Evolutionary conservation across 352 stramenopile genomes (phyloP).

Genomic region (Thalassiosira livingstoniorum): DNA sequence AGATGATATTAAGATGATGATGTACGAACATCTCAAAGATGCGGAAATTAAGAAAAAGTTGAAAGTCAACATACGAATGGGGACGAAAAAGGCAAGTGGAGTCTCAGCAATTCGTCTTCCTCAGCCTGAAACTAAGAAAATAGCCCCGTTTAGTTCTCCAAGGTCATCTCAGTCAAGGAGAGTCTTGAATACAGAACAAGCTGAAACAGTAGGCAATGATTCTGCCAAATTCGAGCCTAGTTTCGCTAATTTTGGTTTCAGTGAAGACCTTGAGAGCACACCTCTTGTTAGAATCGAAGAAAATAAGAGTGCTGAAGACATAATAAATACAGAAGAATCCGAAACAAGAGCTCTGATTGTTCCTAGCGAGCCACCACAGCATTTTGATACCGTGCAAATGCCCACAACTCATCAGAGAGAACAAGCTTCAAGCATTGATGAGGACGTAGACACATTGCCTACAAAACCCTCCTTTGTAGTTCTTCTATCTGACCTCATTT

Average conservation of each 20-base stretch:
- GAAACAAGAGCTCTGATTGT: background rate
- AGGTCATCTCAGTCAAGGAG: constrained; percentile 21
- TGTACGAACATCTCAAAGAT: constrained; percentile 82
- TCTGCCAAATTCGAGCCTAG: constrained; percentile 31
- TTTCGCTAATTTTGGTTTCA: constrained; percentile 47
- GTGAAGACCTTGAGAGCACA: no score
- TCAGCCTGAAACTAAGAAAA: constrained; percentile 54
- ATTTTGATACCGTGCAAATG: no score
- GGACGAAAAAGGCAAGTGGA: constrained; percentile 8
- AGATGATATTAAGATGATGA: constrained; percentile 84
- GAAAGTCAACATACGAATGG: constrained; percentile 82
- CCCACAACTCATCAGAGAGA: no score
- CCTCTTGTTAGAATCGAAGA: no score
- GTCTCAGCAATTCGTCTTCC: constrained; percentile 22
- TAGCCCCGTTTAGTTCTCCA: constrained; percentile 40
- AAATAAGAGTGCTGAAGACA: constrained; percentile 1
- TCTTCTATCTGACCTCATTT: constrained; percentile 70
- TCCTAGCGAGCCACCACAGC: no score
- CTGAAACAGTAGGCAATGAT: background rate
- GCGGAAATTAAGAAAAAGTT: constrained; percentile 85
- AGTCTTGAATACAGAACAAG: background rate
- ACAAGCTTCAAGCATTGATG: no score
- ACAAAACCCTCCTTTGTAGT: constrained; percentile 59
- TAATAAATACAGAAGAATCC: background rate
- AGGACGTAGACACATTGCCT: constrained; percentile 32